A percentile compares a stretch with the other conserved stretches of the same genome.
These are phyloP conservation scores for Pichia cabralensis DNA, from an alignment of 805 yeast species.

Conservation along the genomic window DNA sequence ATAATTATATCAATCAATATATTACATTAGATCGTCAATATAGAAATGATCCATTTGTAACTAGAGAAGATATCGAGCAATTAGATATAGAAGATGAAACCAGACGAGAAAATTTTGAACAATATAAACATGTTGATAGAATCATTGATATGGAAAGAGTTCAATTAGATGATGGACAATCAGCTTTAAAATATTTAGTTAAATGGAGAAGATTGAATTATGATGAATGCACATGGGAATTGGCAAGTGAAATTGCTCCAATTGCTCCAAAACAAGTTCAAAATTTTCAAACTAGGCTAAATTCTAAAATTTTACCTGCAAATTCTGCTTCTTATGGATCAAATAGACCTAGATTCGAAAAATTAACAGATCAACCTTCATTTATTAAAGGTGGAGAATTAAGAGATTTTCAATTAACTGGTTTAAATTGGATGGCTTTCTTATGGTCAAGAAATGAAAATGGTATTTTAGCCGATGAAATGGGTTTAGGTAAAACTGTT, in stretches of 20 bases:
- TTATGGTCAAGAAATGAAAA: conserved; percentile 96
- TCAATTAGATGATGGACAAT: conserved; percentile 47
- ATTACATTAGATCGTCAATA: conserved; percentile 67
- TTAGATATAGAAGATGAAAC: conserved; percentile 89
- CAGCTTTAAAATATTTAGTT: conserved; percentile 69
- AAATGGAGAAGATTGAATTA: conserved; percentile 92
- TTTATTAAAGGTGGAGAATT: conserved; percentile 86
- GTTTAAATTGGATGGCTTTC: conserved; percentile 99
- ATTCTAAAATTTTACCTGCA: conserved; percentile 77
- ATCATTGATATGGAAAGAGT: conserved; percentile 79
- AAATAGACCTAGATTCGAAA: conserved; percentile 80
- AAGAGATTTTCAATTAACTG: conserved; percentile 96
- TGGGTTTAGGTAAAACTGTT: conserved; percentile 98
- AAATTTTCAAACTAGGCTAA: conserved; percentile 68
- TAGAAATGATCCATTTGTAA: conserved; percentile 69
- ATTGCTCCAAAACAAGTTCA: conserved; percentile 78
- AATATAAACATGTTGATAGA: conserved; percentile 80
- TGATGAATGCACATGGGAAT: conserved; percentile 96
- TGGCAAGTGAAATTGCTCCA: conserved; percentile 76
- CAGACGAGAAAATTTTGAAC: conserved; percentile 70
- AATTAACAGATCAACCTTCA: conserved; percentile 74
- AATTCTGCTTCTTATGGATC: conserved; percentile 68
- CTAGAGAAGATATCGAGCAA: conserved; percentile 86
- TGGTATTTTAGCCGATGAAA: conserved; percentile 96
- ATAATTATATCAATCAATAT: conserved; percentile 76